Conservation (phyloP, 306 rosid genomes). For the Potentilla sterilis region DNA sequence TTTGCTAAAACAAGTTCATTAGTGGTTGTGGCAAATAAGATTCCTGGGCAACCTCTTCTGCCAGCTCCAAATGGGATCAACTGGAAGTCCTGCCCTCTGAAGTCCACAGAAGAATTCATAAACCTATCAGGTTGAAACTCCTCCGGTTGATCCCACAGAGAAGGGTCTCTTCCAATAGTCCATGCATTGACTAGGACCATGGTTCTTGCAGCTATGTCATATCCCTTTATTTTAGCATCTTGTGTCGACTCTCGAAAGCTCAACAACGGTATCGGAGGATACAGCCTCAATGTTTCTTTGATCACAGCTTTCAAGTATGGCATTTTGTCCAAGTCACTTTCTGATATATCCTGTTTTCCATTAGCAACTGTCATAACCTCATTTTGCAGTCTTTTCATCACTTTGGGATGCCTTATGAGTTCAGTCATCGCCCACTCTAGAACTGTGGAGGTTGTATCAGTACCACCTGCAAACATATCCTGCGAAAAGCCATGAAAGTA, state of each 20-base stretch:
- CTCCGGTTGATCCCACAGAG: not conserved
- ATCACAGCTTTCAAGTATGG: slow-evolving; percentile 44
- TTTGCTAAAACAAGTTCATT: no score
- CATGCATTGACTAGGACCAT: slow-evolving; percentile 33
- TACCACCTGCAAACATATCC: slow-evolving; percentile 52
- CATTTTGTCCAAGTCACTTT: slow-evolving; percentile 37
- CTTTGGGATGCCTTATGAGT: slow-evolving; percentile 17
- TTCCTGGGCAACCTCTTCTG: no score
- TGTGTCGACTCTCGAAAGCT: slow-evolving; percentile 19
- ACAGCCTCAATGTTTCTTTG: slow-evolving; percentile 37
- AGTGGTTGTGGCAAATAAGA: no score
- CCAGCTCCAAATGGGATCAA: not conserved
- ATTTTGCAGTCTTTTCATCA: not conserved
- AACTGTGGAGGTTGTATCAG: slow-evolving; percentile 35
- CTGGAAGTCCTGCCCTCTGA: not conserved
- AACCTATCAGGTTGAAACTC: slow-evolving; percentile 10
- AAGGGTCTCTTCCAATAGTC: slow-evolving; percentile 34
- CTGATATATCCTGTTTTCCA: slow-evolving; percentile 30
- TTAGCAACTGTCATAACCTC: slow-evolving; percentile 4
- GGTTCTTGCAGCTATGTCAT: slow-evolving; percentile 10
- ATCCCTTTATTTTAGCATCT: slow-evolving; percentile 10
- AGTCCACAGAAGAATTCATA: not conserved
- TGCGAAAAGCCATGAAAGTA: not conserved
- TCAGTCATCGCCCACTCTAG: not conserved
- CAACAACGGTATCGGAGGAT: slow-evolving; percentile 42